A percentile compares a stretch with the other conserved stretches of the same genome.
These are phyloP conservation scores for Hypoxylon sp. DNA, from an alignment of 2,329 filamentous ascomycete genomes.

Conservation along the genomic window DNA sequence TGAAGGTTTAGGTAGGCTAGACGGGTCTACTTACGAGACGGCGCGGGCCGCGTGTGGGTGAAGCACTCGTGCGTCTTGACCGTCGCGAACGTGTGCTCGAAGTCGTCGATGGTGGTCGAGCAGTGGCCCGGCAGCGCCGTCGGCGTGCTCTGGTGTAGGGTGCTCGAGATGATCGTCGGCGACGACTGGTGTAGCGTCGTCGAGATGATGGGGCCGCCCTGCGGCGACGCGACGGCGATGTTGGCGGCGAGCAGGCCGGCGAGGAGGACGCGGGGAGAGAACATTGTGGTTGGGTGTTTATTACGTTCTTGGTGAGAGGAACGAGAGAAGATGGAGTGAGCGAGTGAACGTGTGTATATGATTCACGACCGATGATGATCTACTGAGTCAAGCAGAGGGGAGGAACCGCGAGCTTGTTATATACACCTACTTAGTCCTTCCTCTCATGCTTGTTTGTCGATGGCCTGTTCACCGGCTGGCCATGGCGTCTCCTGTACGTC, in stretches of 20 bases:
- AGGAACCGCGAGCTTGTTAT: too few relatives aligned
- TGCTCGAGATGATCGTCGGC: too few relatives aligned
- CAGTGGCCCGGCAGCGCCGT: conserved; percentile 36
- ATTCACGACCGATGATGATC: too few relatives aligned
- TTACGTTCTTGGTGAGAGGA: background rate
- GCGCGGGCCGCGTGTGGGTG: conserved; percentile 34
- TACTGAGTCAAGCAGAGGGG: too few relatives aligned
- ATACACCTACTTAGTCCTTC: too few relatives aligned
- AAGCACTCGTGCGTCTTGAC: conserved; percentile 39
- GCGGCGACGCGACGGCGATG: conserved; percentile 13
- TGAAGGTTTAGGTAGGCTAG: background rate
- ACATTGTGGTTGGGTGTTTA: conserved; percentile 23
- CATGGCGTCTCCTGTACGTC: too few relatives aligned
- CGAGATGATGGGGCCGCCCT: conserved; percentile 13
- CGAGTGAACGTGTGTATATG: too few relatives aligned
- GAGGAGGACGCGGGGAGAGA: conserved; percentile 21
- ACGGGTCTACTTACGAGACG: conserved; percentile 31
- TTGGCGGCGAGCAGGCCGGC: conserved; percentile 26
- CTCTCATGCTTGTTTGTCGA: too few relatives aligned
- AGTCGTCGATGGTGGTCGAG: conserved; percentile 38
- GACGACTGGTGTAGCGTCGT: too few relatives aligned
- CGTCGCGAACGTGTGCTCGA: conserved; percentile 29
- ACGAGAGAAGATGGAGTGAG: too few relatives aligned
- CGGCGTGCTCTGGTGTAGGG: too few relatives aligned
- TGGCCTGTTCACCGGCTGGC: too few relatives aligned